A percentile compares a stretch with the other conserved stretches of the same genome.
These are phyloP conservation scores for Heterobasidion parviporum DNA, from an alignment of 1,284 basidiomycete genomes.

Conservation along the genomic window DNA sequence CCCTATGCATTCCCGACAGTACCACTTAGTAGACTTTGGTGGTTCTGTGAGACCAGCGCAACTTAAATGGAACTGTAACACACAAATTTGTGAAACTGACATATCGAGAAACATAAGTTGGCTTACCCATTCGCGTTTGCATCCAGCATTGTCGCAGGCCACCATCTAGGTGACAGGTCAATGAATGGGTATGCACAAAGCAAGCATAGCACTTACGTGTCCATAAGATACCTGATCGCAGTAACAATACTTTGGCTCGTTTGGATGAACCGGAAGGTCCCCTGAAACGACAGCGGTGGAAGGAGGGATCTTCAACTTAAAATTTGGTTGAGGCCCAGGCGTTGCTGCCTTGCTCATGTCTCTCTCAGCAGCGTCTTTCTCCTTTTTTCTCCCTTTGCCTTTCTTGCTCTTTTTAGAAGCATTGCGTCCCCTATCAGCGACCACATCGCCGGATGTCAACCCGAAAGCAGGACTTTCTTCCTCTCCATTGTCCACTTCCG, in stretches of 20 bases:
- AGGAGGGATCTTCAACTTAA: constrained; percentile 22
- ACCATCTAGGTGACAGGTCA: constrained; percentile 60
- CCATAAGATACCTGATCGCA: constrained; percentile 73
- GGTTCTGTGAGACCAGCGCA: background rate
- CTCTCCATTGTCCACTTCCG: constrained; percentile 2
- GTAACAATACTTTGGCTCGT: constrained; percentile 66
- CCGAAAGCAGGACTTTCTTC: background rate
- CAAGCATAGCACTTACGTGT: constrained; percentile 37
- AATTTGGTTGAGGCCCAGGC: background rate
- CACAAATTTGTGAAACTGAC: constrained; percentile 16
- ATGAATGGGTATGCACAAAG: constrained; percentile 4
- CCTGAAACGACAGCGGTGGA: constrained; percentile 8
- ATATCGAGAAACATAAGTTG: background rate
- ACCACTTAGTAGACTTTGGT: background rate
- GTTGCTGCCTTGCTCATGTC: background rate
- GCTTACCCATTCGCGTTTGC: constrained; percentile 72
- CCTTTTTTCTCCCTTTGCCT: constrained; percentile 4
- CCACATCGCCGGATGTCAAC: constrained; percentile 1
- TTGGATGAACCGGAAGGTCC: constrained; percentile 23
- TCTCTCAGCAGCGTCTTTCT: background rate
- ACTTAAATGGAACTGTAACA: constrained; percentile 60
- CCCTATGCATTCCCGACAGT: background rate
- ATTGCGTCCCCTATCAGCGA: background rate
- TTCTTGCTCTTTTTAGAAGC: constrained; percentile 2
- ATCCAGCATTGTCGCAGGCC: constrained; percentile 65